Conservation (phyloP, 345 rosid genomes). For the Corchorus olitorius region DNA sequence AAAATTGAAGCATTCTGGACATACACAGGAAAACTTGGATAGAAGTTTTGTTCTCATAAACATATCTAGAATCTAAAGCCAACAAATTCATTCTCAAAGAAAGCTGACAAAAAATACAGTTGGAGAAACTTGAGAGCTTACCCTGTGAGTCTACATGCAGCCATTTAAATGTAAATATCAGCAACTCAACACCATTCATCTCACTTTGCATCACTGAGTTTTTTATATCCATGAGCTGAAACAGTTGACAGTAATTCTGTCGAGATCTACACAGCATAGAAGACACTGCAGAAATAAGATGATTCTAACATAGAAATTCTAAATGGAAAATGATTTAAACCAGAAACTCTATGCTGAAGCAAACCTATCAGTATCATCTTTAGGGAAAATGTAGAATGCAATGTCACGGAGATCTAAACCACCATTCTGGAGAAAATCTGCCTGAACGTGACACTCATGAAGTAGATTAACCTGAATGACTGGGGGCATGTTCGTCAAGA, state of each 20-base stretch:
- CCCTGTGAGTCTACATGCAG: conserved; percentile 52
- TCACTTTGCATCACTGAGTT: conserved; percentile 44
- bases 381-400: conserved; percentile 58
- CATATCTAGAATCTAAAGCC: not conserved
- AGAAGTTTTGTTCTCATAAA: not conserved
- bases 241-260: conserved; percentile 31
- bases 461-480: conserved; percentile 52
- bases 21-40: not conserved
- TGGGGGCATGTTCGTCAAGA: conserved; percentile 44
- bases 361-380: conserved; percentile 49
- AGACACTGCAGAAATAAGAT: conserved; percentile 2
- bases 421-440: conserved; percentile 31
- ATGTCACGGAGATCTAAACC: conserved; percentile 46
- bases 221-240: conserved; percentile 37
- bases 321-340: conserved; percentile 17
- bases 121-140: conserved; percentile 30
- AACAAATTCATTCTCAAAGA: not conserved
- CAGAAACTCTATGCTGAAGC: conserved; percentile 14
- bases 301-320: not conserved
- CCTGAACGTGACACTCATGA: conserved; percentile 33
- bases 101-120: not conserved
- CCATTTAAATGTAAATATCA: conserved; percentile 61
- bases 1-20: not conserved
- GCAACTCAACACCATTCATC: conserved; percentile 49
- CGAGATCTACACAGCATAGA: conserved; percentile 34